Conservation (phyloP, 2,329 filamentous ascomycete genomes). For the Botrytis deweyae region DNA sequence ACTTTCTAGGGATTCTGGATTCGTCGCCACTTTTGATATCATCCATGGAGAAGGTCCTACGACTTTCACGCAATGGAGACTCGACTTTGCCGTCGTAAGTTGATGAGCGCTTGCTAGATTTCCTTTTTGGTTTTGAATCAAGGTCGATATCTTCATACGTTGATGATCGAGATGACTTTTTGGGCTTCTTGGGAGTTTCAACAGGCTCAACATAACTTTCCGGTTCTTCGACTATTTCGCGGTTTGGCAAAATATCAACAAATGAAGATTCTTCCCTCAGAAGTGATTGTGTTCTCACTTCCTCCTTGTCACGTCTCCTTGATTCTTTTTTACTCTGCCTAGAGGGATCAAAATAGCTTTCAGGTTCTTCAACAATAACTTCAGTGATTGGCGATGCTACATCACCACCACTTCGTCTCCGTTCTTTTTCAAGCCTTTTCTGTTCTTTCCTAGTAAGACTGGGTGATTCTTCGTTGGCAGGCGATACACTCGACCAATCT, state of each 20-base stretch:
- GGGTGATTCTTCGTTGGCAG: slow-evolving; percentile 38
- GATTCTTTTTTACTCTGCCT: slow-evolving; percentile 51
- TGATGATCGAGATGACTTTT: slow-evolving; percentile 37
- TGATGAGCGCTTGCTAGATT: slow-evolving; percentile 37
- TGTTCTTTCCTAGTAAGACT: slow-evolving; percentile 43
- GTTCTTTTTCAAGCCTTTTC: slow-evolving; percentile 47
- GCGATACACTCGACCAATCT: slow-evolving; percentile 40
- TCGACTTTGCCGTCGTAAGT: slow-evolving; percentile 43
- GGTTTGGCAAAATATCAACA: slow-evolving; percentile 25
- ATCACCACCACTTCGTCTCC: slow-evolving; percentile 34
- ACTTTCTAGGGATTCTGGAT: slow-evolving; percentile 41
- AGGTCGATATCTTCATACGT: slow-evolving; percentile 26
- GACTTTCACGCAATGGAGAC: slow-evolving; percentile 29
- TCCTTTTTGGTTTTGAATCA: slow-evolving; percentile 26
- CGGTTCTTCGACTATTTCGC: slow-evolving; percentile 34
- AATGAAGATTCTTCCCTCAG: slow-evolving; percentile 32
- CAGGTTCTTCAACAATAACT: slow-evolving; percentile 33
- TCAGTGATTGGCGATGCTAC: slow-evolving; percentile 25
- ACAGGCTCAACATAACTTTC: slow-evolving; percentile 36
- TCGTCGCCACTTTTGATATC: slow-evolving; percentile 40
- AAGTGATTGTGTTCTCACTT: slow-evolving; percentile 40
- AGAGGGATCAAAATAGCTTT: slow-evolving; percentile 31
- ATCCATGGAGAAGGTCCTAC: slow-evolving; percentile 37
- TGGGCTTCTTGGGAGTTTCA: slow-evolving; percentile 36
- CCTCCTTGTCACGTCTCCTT: slow-evolving; percentile 49